Base-by-base conservation (phyloP, 208 protist genomes). In the Borovskyia barvae region DNA sequence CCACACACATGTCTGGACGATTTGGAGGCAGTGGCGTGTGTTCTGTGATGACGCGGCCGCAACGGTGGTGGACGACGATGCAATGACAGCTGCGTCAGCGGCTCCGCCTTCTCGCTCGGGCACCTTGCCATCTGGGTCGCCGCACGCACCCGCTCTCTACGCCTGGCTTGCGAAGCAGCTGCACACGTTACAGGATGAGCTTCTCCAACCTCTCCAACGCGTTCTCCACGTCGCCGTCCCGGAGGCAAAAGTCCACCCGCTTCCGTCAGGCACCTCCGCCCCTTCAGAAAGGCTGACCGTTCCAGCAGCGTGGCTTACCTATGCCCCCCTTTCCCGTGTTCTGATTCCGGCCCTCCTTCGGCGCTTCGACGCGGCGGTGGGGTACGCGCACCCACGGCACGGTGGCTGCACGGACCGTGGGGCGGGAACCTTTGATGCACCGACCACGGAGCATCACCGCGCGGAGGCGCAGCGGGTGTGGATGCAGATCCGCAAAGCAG, bases 281-380 rank as follows among this genome's bases (percentile, higher is more conserved):
- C n/a, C n/a, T n/a, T n/a, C n/a, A n/a, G n/a, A n/a, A n/a, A n/a
- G n/a, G n/a, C n/a, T n/a, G n/a, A n/a, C n/a, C n/a, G n/a, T n/a
- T n/a, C n/a, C 48, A 5, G 64, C 54, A n/a, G 29, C 54, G 1
- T 70, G 64, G 64, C 55, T 70, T 6, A 33, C 39, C 19, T 70
- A 70, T 48, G 12, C 6, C 14, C 64, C 64, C 4, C 24, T 58
- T 22, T 25, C 52, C 11, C 48, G 28, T 15, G 54, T 62, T 2
- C 54, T 70, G 11, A 40, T 70, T 36, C 64, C 64, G 22, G 28
- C 29, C 6, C 24, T 62, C 17, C 22, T 63, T 8, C 4, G 12
- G 7, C 9, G 5, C 29, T 20, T 60, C 19, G 54, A 60, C 8
- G 40, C 22, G 2, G 26, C 41, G 2, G 28, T 47, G 36, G 35